Percentiles rank a stretch among this genome's conserved stretches.
phyloP scores from a whole-genome alignment of 495 filamentous ascomycete species.

The Chaetomidium leptoderma region DNA sequence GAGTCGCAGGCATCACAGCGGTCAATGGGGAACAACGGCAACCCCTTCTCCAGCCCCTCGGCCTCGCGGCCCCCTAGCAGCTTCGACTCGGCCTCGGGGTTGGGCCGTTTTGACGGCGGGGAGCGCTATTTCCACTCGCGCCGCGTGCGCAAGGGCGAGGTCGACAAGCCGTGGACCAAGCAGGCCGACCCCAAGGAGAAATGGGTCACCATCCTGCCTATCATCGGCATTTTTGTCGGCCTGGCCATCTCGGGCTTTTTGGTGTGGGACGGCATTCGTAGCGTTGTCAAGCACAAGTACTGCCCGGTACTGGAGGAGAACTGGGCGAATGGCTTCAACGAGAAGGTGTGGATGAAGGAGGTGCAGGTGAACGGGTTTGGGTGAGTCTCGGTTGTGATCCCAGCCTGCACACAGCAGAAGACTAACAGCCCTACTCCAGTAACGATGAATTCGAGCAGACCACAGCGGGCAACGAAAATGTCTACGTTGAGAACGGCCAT shows the following conservation, averaged over 20 bases:
- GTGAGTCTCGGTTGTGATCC: constrained; percentile 43
- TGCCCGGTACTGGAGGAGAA: constrained; percentile 67
- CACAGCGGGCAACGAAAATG: constrained; percentile 64
- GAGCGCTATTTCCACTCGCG: constrained; percentile 71
- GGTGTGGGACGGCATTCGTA: constrained; percentile 64
- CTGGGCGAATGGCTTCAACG: constrained; percentile 58
- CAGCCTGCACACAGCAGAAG: background rate
- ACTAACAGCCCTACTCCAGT: constrained; percentile 42
- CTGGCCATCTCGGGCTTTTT: constrained; percentile 62
- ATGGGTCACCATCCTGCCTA: constrained; percentile 76
- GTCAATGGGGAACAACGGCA: constrained; percentile 24
- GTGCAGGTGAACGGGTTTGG: constrained; percentile 79
- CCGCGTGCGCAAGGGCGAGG: constrained; percentile 62
- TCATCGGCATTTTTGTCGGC: constrained; percentile 63
- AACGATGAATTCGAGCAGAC: constrained; percentile 79
- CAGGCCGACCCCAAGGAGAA: constrained; percentile 73
- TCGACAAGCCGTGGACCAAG: constrained; percentile 65
- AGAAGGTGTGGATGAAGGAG: constrained; percentile 68
- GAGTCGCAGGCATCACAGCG: constrained; percentile 36
- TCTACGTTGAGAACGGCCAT: constrained; percentile 62
- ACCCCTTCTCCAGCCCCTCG: constrained; percentile 57
- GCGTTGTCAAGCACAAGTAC: constrained; percentile 69
- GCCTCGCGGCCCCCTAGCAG: constrained; percentile 53
- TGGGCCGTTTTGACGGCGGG: constrained; percentile 32
- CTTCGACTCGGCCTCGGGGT: constrained; percentile 45